A percentile compares a stretch with the other conserved stretches of the same genome.
Conservation (phyloP, 1,139 yeast species). For the Meyerozyma sp. region DNA sequence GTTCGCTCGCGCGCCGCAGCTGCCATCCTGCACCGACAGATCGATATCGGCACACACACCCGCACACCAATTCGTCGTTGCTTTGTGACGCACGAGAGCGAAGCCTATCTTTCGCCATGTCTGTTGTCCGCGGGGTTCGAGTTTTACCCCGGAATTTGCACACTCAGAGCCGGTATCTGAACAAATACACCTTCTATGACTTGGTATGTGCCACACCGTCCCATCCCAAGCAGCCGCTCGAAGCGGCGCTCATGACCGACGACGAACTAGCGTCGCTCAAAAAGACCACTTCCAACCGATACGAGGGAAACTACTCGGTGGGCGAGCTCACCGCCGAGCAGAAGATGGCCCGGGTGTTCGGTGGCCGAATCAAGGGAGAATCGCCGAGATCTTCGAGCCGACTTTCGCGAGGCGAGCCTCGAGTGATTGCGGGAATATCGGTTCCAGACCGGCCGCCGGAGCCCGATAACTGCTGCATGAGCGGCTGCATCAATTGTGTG, state of each 20-base stretch:
- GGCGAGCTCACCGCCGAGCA: constrained; percentile 40
- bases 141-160: background rate
- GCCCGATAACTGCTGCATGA: constrained; percentile 96
- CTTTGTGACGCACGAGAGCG: background rate
- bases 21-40: too few relatives aligned
- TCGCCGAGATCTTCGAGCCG: constrained; percentile 48
- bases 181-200: background rate
- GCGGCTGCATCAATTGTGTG: constrained; percentile 94
- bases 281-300: background rate
- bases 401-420: constrained; percentile 34
- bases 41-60: too few relatives aligned
- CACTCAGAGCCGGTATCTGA: background rate
- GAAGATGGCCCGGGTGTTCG: constrained; percentile 48
- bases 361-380: constrained; percentile 55
- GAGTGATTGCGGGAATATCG: constrained; percentile 59
- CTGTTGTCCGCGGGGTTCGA: background rate
- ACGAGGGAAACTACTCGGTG: constrained; percentile 41
- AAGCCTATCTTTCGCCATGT: background rate
- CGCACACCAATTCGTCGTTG: background rate
- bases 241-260: background rate
- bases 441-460: constrained; percentile 82
- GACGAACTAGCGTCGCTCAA: background rate
- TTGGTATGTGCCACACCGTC: background rate
- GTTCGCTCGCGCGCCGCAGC: too few relatives aligned
- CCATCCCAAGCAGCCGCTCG: background rate